These are phyloP conservation scores for Beauveria asiatica DNA, from an alignment of 2,329 filamentous ascomycete genomes.

Conservation along the genomic window DNA sequence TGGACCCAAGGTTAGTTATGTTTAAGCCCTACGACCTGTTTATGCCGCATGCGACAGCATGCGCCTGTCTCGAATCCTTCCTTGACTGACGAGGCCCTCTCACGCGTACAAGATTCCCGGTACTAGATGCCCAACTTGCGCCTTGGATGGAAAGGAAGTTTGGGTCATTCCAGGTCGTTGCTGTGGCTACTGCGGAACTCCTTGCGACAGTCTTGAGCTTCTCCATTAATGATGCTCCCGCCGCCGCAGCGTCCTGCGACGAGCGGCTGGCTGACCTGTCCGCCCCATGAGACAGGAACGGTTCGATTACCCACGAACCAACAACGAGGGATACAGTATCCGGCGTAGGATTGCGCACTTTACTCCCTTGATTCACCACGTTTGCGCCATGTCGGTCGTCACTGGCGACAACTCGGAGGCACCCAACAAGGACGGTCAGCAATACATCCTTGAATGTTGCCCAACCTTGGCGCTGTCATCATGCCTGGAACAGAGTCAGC, in stretches of 20 bases:
- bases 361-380: not conserved
- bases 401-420: not conserved
- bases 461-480: not conserved
- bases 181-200: conserved; percentile 43
- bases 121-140: conserved; percentile 44
- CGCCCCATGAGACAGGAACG: not conserved
- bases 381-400: not conserved
- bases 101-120: conserved; percentile 32
- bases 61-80: not conserved
- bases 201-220: conserved; percentile 21
- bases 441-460: not conserved
- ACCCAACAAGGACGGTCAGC: not conserved
- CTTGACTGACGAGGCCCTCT: not conserved
- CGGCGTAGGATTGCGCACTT: not conserved
- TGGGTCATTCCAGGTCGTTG: conserved; percentile 47
- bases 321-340: not conserved
- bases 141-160: conserved; percentile 39
- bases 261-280: not conserved
- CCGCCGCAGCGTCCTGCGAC: not conserved
- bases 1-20: conserved; percentile 6
- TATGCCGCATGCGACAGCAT: not conserved
- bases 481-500: not conserved
- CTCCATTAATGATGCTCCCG: not conserved
- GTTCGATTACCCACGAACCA: not conserved
- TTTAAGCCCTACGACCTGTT: not conserved